Percentiles rank a stretch among this genome's conserved stretches.
Evolutionary conservation across 106 monocot species (phyloP).

Genomic region (Dendrobium nobile): DNA sequence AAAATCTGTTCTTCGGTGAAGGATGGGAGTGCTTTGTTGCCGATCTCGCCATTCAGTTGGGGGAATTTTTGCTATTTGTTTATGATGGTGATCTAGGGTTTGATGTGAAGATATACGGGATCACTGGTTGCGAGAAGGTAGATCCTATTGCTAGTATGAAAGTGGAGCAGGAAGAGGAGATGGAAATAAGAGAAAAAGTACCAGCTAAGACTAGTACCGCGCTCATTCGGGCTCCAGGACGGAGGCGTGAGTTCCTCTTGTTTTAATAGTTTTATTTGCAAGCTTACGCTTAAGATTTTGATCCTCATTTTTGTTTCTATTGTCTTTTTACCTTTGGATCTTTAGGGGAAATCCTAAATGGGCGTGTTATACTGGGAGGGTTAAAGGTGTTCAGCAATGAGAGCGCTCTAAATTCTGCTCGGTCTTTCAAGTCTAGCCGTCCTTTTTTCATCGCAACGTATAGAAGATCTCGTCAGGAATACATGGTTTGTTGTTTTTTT

Average conservation of each 20-base stretch:
- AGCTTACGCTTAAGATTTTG: background rate
- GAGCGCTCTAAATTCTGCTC: slow-evolving; percentile 4
- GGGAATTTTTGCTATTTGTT: slow-evolving; percentile 15
- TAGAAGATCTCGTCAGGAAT: slow-evolving; percentile 2
- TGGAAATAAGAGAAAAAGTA: background rate
- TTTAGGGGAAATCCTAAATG: slow-evolving; percentile 7
- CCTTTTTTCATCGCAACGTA: slow-evolving; percentile 12
- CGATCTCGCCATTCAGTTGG: background rate
- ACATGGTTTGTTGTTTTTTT: slow-evolving; percentile 1
- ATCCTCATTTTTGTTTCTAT: background rate
- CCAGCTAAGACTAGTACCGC: background rate
- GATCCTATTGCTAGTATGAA: background rate
- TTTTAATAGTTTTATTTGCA: background rate
- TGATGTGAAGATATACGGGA: slow-evolving; percentile 15
- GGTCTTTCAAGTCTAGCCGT: slow-evolving; percentile 5
- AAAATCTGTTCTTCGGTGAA: slow-evolving; percentile 3
- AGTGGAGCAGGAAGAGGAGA: slow-evolving; percentile 2
- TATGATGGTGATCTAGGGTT: slow-evolving; percentile 13
- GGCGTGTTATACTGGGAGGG: slow-evolving; percentile 4
- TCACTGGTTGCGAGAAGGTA: slow-evolving; percentile 10
- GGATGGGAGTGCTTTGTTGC: slow-evolving; percentile 16
- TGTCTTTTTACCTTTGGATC: background rate
- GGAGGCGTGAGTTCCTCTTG: background rate
- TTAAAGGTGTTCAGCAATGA: background rate
- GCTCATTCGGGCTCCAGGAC: background rate